Evolutionary conservation across 192 early-diverging fungal species (phyloP).

Genomic region (Pilobolus umbonatus): DNA sequence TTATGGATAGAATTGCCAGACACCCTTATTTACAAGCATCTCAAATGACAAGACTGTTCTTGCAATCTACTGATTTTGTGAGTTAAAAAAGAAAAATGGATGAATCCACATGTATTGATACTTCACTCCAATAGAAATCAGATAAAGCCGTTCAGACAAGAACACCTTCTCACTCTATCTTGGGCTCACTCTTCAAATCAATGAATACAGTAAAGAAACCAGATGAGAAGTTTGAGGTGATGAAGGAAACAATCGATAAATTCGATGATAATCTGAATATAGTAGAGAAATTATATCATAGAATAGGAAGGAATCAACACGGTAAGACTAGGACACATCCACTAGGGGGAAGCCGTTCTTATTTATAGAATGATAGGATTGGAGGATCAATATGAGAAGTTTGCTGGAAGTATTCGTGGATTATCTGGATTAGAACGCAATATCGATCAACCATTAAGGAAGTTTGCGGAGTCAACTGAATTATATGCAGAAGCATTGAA

Average conservation of each 20-base stretch:
- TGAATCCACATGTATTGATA: not conserved
- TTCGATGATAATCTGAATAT: constrained; percentile 81
- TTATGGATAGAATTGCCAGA: constrained; percentile 73
- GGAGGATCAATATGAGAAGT: constrained; percentile 70
- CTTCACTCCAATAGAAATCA: not conserved
- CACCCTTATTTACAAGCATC: constrained; percentile 80
- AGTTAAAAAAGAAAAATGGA: not conserved
- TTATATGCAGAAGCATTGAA: constrained; percentile 62
- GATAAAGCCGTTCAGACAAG: constrained; percentile 4
- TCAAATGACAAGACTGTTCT: constrained; percentile 67
- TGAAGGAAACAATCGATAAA: constrained; percentile 78
- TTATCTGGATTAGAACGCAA: constrained; percentile 84
- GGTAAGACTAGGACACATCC: constrained; percentile 36
- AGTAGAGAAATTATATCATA: constrained; percentile 79
- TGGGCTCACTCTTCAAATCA: constrained; percentile 80
- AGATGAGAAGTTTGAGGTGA: constrained; percentile 80
- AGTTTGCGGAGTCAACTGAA: constrained; percentile 72
- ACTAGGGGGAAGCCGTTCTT: not conserved
- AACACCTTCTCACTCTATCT: constrained; percentile 39
- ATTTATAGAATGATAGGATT: too few species aligned
- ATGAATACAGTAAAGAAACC: constrained; percentile 87
- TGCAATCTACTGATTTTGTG: constrained; percentile 79
- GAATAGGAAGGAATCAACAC: constrained; percentile 67
- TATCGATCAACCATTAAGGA: constrained; percentile 70
- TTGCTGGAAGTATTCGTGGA: constrained; percentile 69